Evolutionary conservation across 371 early-diverging fungal species (phyloP), one percentile per base, ranked within the genome.

Genomic region (Entomophthora muscae): DNA sequence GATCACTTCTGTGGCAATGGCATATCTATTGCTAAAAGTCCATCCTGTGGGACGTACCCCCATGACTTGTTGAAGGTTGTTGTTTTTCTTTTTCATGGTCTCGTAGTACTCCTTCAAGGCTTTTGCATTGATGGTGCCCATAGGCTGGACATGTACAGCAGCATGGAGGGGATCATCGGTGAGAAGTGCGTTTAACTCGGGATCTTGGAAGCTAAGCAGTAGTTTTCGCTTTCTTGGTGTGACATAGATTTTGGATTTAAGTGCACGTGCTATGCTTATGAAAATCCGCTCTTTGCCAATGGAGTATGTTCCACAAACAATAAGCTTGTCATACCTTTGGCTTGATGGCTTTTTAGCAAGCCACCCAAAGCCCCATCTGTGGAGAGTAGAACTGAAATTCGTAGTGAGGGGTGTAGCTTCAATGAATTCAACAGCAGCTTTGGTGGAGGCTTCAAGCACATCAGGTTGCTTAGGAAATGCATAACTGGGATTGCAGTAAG

Each of bases 231-330:
- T 97, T 3, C 70, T 67, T 0, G 69, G 52, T 0, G 80, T 74
- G 21, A 78, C 85, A 71, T 78, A 92, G 13, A 97, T 79, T 62
- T 87, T 88, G 57, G 80, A 72, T 0, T 72, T 65, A 10, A 95
- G 69, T 22, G 78, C 75, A 56, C 82, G 78, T 28, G 93, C 91
- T 60, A 91, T 78, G 32, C 77, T 88, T 79, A 67, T 59, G 69
- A 86, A 86, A 0, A 93, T 77, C n/a, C 78, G 75, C 68, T 97
- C 98, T 69, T 97, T 97, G 32, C 98, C 98, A 65, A 97, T 91
- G 2, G 81, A 71, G 71, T 97, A 97, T 0, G 93, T 83, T 0
- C 96, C 98, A 3, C 91, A 88, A 1, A 90, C 83, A 27, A 94
- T 69, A 32, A 93, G 67, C 27, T 51, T 58, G 3, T 65, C 29